Evolutionary conservation across 352 stramenopile species (phyloP).

Genomic region (Globisporangium lucens): DNA sequence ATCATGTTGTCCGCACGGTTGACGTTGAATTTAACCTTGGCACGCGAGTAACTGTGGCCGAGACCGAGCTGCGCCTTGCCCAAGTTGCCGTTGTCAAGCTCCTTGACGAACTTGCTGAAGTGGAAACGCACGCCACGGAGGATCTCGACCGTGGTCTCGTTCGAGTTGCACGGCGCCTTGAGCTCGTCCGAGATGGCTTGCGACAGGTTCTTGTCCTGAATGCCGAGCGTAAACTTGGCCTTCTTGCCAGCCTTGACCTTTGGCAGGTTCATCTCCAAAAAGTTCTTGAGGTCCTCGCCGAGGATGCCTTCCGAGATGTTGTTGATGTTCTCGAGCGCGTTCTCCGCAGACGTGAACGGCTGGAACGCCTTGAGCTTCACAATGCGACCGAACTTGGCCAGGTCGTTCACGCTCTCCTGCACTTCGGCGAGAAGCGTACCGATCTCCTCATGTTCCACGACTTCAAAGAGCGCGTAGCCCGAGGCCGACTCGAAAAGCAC

Average conservation of each 20-base stretch:
- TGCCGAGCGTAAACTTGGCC: constrained; percentile 86
- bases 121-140: constrained; percentile 96
- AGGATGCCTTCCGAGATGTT: constrained; percentile 95
- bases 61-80: constrained; percentile 99
- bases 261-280: constrained; percentile 99
- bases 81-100: constrained; percentile 93
- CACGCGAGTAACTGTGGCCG: constrained; percentile 98
- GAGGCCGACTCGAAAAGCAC: constrained; percentile 98
- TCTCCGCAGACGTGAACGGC: constrained; percentile 98
- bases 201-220: constrained; percentile 93
- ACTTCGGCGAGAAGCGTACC: constrained; percentile 83
- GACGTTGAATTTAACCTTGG: constrained; percentile 99
- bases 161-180: constrained; percentile 93
- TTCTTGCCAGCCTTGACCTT: constrained; percentile 94
- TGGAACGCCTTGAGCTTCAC: constrained; percentile 99
- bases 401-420: constrained; percentile 91
- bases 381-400: constrained; percentile 94
- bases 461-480: constrained; percentile 98
- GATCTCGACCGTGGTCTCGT: constrained; percentile 97
- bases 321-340: constrained; percentile 99
- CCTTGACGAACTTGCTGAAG: constrained; percentile 98
- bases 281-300: constrained; percentile 95
- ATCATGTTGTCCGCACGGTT: constrained; percentile 99
- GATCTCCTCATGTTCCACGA: constrained; percentile 98
- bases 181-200: constrained; percentile 95